Base-by-base conservation (phyloP, 768 basidiomycete species). In the Amanita subjunquillea region DNA sequence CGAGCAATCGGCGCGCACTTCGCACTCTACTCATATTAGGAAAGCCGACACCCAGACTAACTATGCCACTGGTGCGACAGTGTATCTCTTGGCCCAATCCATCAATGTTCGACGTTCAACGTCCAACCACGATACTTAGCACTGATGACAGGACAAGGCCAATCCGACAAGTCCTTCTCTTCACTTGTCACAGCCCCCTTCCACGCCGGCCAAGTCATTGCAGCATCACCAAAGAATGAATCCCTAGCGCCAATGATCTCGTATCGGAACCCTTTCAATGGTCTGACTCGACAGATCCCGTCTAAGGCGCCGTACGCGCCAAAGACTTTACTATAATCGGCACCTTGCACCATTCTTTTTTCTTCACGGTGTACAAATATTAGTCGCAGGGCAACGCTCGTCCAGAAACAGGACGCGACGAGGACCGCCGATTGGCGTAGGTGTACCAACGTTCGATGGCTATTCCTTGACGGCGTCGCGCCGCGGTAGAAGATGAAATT, bases 241-340 rank as follows among this genome's bases (percentile, higher is more conserved):
- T 55, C 67, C 5, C 67, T 63, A 5, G 63, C 65, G 0, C 67
- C 67, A 0, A 61, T 64, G 1, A 65, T 81, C 20, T 73, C 76
- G 25, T 80, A 79, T 60, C 69, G 70, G 43, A 0, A 40, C 60
- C 67, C n/a, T 71, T 77, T 25, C 71, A 79, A 51, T 85, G 83
- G 83, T 73, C 74, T 6, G 76, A 80, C 48, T 77, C 76, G 2
- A 85, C 81, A 0, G 81, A 85, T 63, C 85, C 85, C 61, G 75
- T 85, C 52, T 73, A 77, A 43, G 77, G 82, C 60, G 77, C 78
- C 6, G 81, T 81, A 5, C 71, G 76, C 22, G 66, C 74, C 27
- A 70, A 75, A 23, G 64, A 74, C 53, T 84, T 86, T 62, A 69
- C 67, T 7, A 77, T 86, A 46, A 65, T 64, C 61, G 64, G 76